These are phyloP conservation scores for Pisolithus orientalis DNA, from an alignment of 768 basidiomycete genomes.

Conservation along the genomic window DNA sequence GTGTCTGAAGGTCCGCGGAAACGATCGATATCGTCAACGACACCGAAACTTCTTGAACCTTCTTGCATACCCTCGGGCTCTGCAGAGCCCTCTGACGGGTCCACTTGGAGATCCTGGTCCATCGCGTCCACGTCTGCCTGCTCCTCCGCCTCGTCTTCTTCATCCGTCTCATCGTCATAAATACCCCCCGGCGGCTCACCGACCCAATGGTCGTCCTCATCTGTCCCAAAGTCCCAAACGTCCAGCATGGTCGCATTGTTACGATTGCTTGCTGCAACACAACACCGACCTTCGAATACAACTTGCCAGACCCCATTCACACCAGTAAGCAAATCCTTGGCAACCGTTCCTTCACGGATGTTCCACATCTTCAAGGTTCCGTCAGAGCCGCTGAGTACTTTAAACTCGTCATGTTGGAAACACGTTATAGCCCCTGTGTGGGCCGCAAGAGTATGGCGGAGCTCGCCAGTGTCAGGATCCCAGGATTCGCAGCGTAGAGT, in stretches of 20 bases:
- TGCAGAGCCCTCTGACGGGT: constrained; percentile 26
- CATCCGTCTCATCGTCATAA: constrained; percentile 63
- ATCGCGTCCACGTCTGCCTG: constrained; percentile 63
- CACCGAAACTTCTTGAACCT: constrained; percentile 21
- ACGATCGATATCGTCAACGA: constrained; percentile 20
- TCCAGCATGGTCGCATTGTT: constrained; percentile 74
- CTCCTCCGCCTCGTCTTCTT: constrained; percentile 40
- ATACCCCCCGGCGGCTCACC: constrained; percentile 71
- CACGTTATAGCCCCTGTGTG: constrained; percentile 99
- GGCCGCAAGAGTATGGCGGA: constrained; percentile 77
- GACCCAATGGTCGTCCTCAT: constrained; percentile 71
- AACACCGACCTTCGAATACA: constrained; percentile 89
- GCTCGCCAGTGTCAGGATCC: constrained; percentile 81
- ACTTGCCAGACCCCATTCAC: constrained; percentile 98
- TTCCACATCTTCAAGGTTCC: constrained; percentile 99
- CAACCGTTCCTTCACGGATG: constrained; percentile 75
- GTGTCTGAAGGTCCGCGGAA: constrained; percentile 20
- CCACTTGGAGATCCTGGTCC: constrained; percentile 54
- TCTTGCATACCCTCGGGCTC: constrained; percentile 19
- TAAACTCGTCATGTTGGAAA: constrained; percentile 98
- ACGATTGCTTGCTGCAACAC: constrained; percentile 88
- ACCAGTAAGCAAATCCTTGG: constrained; percentile 83
- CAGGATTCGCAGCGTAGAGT: constrained; percentile 90
- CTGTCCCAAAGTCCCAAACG: constrained; percentile 85
- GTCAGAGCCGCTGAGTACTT: constrained; percentile 91